These are phyloP conservation scores for Peronospora tabacina DNA, from an alignment of 352 stramenopile species.

Conservation along the genomic window DNA sequence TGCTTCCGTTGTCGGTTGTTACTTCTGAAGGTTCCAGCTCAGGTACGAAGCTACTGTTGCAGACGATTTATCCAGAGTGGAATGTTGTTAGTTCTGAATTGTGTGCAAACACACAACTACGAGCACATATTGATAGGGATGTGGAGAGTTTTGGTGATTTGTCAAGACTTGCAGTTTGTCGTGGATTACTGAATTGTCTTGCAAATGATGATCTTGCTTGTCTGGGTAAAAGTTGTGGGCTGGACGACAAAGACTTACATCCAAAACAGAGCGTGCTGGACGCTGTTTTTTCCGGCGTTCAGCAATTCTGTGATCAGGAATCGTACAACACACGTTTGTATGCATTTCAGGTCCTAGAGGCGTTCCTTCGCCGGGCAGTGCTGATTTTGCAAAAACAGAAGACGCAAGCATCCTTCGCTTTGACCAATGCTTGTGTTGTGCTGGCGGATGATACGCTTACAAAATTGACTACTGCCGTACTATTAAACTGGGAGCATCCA, in stretches of 20 bases:
- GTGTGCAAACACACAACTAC: conserved; percentile 11
- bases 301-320: conserved; percentile 49
- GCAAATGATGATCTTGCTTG: conserved; percentile 40
- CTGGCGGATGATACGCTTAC: conserved; percentile 36
- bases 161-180: conserved; percentile 54
- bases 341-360: conserved; percentile 76
- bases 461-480: conserved; percentile 42
- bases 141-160: conserved; percentile 39
- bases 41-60: conserved; percentile 31
- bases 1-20: conserved; percentile 30
- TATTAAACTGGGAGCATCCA: conserved; percentile 81
- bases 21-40: conserved; percentile 1
- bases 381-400: conserved; percentile 37
- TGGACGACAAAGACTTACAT: conserved; percentile 6
- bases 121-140: conserved; percentile 32
- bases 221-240: conserved; percentile 5
- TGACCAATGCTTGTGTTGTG: neutral
- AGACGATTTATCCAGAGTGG: conserved; percentile 33
- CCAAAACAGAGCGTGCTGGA: conserved; percentile 36
- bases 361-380: conserved; percentile 58
- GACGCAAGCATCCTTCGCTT: neutral
- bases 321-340: conserved; percentile 65
- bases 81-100: conserved; percentile 11
- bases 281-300: conserved; percentile 43
- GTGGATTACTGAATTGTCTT: conserved; percentile 63